Evolutionary conservation across 169 alveolate species (phyloP).

Genomic region (Plasmodium relictum): DNA sequence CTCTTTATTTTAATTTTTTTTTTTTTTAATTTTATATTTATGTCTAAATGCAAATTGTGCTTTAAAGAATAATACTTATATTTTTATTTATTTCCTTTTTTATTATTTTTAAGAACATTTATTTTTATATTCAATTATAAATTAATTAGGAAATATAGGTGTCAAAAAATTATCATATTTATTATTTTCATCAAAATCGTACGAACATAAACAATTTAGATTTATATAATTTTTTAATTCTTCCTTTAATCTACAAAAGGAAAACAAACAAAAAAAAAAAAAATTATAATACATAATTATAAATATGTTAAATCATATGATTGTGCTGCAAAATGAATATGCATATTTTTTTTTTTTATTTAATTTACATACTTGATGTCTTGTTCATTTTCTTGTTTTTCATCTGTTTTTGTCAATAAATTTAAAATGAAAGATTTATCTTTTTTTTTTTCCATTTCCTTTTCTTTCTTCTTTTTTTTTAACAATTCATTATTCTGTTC

Average conservation of each 20-base stretch:
- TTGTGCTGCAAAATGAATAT: not conserved
- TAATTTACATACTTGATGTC: conserved; percentile 17
- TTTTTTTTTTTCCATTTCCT: conserved; percentile 57
- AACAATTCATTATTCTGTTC: conserved; percentile 29
- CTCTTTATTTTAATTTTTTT: not conserved
- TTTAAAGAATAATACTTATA: no score
- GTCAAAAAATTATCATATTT: conserved; percentile 40
- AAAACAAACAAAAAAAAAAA: not conserved
- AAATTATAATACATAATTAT: not conserved
- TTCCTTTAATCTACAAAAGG: conserved; percentile 44
- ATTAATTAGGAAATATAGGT: conserved; percentile 63
- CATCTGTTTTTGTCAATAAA: conserved; percentile 41
- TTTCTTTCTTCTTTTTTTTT: conserved; percentile 51
- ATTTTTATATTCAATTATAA: no score
- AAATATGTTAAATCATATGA: not conserved
- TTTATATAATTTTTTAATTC: conserved; percentile 61
- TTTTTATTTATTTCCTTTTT: no score
- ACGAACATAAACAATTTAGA: conserved; percentile 43
- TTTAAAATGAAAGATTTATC: conserved; percentile 67
- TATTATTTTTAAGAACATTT: no score
- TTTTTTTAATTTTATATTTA: not conserved
- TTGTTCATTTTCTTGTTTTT: conserved; percentile 50
- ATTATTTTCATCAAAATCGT: conserved; percentile 62
- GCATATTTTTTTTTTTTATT: not conserved
- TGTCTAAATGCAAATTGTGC: not conserved